Evolutionary conservation across 352 stramenopile genomes (phyloP).

Genomic region (Phytopythium vexans): DNA sequence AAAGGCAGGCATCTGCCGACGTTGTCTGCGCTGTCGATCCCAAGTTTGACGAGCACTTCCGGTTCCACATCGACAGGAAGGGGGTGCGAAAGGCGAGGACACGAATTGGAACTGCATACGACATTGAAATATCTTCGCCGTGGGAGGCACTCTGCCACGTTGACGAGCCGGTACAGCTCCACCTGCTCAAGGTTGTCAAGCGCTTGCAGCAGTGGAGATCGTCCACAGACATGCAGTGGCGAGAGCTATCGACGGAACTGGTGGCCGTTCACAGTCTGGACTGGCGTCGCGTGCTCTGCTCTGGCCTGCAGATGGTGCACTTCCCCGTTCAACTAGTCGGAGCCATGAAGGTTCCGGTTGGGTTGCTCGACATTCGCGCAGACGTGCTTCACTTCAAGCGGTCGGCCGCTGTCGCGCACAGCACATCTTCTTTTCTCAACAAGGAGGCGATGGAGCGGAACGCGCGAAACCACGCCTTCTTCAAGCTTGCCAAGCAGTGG

Average conservation of each 20-base stretch:
- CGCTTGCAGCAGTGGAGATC: slow-evolving; percentile 23
- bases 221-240: slow-evolving; percentile 20
- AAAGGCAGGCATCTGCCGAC: slow-evolving; percentile 43
- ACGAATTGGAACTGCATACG: slow-evolving; percentile 25
- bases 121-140: slow-evolving; percentile 54
- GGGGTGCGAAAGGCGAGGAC: slow-evolving; percentile 15
- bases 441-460: slow-evolving; percentile 57
- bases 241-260: slow-evolving; percentile 50
- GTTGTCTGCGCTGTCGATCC: slow-evolving; percentile 56
- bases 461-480: slow-evolving; percentile 59
- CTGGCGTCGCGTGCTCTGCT: slow-evolving; percentile 77
- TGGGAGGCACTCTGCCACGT: slow-evolving; percentile 72
- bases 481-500: slow-evolving; percentile 82
- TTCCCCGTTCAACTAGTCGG: slow-evolving; percentile 61
- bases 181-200: slow-evolving; percentile 63
- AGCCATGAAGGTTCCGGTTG: slow-evolving; percentile 67
- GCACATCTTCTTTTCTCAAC: slow-evolving; percentile 45
- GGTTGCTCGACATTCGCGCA: slow-evolving; percentile 60
- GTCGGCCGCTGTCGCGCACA: slow-evolving; percentile 33
- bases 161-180: slow-evolving; percentile 55
- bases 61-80: slow-evolving; percentile 42
- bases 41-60: slow-evolving; percentile 68
- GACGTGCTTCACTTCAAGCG: slow-evolving; percentile 64
- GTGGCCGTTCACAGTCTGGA: slow-evolving; percentile 67
- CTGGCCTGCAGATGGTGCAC: slow-evolving; percentile 62